Evolutionary conservation across 768 basidiomycete species (phyloP).

Genomic region (Fistulinella prunicolor): DNA sequence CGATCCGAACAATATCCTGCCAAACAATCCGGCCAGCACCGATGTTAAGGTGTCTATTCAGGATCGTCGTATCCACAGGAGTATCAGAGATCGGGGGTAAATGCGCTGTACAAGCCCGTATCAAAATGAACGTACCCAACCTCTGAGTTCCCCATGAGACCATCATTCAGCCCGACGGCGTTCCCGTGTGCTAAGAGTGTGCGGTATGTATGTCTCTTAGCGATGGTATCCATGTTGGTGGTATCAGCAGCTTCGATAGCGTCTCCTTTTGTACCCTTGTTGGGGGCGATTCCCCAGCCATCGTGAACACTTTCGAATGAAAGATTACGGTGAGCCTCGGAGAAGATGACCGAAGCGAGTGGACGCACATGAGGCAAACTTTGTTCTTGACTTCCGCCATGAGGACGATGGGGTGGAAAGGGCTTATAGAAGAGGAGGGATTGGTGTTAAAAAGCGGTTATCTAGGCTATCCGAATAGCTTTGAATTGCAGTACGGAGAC

Average conservation of each 20-base stretch:
- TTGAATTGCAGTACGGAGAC: constrained; percentile 1
- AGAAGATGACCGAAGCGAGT: not conserved
- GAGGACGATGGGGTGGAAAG: constrained; percentile 11
- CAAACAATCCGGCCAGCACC: constrained; percentile 94
- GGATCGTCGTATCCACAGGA: not conserved
- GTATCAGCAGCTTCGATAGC: constrained; percentile 85
- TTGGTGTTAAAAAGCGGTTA: not conserved
- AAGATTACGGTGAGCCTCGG: not conserved
- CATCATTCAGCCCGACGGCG: constrained; percentile 90
- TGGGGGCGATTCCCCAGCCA: constrained; percentile 84
- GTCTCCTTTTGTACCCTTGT: constrained; percentile 75
- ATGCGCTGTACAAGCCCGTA: not conserved
- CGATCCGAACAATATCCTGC: constrained; percentile 97
- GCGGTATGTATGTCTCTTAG: constrained; percentile 68
- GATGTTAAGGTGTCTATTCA: constrained; percentile 84
- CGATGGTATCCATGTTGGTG: constrained; percentile 86
- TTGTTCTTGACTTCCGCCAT: constrained; percentile 74
- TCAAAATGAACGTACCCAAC: constrained; percentile 66
- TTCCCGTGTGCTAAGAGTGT: constrained; percentile 81
- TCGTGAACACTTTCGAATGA: constrained; percentile 73
- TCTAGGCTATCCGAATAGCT: constrained; percentile 5
- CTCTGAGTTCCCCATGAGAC: constrained; percentile 97
- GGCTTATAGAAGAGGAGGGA: not conserved
- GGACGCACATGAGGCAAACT: constrained; percentile 81
- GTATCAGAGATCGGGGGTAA: not conserved